Base-by-base conservation (phyloP, 768 basidiomycete genomes). In the Mycena polygramma region DNA sequence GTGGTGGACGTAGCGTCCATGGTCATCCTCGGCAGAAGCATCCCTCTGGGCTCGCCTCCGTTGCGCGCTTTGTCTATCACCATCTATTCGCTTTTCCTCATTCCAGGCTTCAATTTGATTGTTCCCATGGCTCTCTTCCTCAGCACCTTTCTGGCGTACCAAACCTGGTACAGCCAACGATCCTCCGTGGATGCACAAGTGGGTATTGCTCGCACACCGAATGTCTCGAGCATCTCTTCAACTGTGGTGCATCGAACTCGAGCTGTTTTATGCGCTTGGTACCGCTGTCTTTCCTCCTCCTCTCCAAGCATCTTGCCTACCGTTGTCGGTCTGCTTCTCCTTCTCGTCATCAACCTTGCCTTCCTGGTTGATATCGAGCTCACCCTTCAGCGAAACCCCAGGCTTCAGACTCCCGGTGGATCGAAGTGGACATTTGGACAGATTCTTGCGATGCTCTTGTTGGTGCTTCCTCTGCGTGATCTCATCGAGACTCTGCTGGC, bases 301-400 rank as follows among this genome's bases (percentile, higher is more conserved):
- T n/a, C n/a, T n/a, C 48, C 60, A 20, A 62, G 49, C 36, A 37
- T 41, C 26, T n/a, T 51, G 26, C 62, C 69, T 20, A 59, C 41
- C 5, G 26, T 51, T n/a, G 26, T 53, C 37, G 69, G 55, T 48
- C 55, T 70, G 14, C 45, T 19, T 4, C 43, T 70, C 0, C 63
- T 70, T 20, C 19, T 65, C 4, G 63, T 37, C 1, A 57, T 70
- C 48, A 70, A 63, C 41, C 20, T 64, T 13, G 37, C 59, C 4
- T 69, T 69, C 48, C 3, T 63, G 6, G 37, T 43, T 14, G 55
- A 63, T 39, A 58, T 58, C 10, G 68, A 70, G 62, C 57, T 65
- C 46, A 53, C 55, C 24, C 51, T 70, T 15, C 57, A 4, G 6
- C 49, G 45, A 7, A 13, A 39, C 39, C 39, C 7, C 7, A 7